Base-by-base conservation (phyloP, 192 early-diverging fungal species). In the Coemansia sp. region DNA sequence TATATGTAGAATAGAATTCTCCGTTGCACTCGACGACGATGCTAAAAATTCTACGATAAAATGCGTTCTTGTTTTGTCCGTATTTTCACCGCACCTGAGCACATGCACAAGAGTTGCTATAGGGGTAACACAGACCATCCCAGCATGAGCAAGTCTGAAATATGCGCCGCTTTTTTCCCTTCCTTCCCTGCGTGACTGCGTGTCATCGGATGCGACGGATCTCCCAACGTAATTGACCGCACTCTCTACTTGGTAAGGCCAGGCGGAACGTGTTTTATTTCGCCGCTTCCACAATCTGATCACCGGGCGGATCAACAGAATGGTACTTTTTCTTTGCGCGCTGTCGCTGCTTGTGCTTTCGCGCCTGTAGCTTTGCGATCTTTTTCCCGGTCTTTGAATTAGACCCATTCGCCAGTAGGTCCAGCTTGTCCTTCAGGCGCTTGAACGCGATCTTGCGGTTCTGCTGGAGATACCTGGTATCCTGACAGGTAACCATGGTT, bases 381-480 rank as follows among this genome's bases (percentile, higher is more conserved):
- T 88, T 88, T 48, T 85, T 73, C 7, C 81, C 85, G 18, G 66
- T 83, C 53, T 91, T 91, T 9, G 87, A 89, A 28, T 70, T 50
- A 0, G 74, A 64, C 7, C 89, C 89, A 58, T 93, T 93, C 56
- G 76, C 62, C 28, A 85, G 69, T 18, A 90, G 83, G 67, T 93
- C 91, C n/a, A 93, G 71, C 69, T 89, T 88, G 14, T 77, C 84
- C 14, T 70, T 59, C 1, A 93, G 65, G 26, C 90, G 71, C 53
- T 88, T 87, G 42, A 84, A 62, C 1, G 91, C 91, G 34, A 91
- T 84, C 33, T 86, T 86, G 63, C 91, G 85, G 65, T 93, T 93
- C 65, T 89, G 85, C 28, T 86, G 84, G 42, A 90, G 63, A 14
- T 88, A 91, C 34, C 91, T 73, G 0, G 90, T 91, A 26, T 90